Evolutionary conservation across 1,139 yeast genomes (phyloP), one percentile per base, ranked within the genome.

Genomic region (Geotrichum europaeum): DNA sequence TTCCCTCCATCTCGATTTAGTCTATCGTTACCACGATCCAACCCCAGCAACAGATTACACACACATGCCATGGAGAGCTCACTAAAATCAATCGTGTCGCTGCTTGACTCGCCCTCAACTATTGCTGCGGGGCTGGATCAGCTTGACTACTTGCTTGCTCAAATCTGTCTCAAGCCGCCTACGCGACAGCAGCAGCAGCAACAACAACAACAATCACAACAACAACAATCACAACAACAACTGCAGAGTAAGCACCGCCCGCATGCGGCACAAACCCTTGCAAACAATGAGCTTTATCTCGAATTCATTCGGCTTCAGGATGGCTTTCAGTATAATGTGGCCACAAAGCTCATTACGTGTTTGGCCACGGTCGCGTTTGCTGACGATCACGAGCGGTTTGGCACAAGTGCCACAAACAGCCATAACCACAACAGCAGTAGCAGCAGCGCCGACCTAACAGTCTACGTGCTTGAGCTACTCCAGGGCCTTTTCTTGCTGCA

Each of bases 401-500:
- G 61, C 43, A 43, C 61, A 49, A 15, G 61, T 51, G 45, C 43
- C 49, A 51, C 15, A 51, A 40, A 28, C 32, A 28, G 32, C 32
- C 32, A 28, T 9, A 28, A 28, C 32, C 5, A 28, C 32, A 28
- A 28, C 32, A 28, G 47, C 20, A n/a, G 18, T 9, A 40, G 47
- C 18, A 18, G 20, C 20, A 40, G 47, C 20, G 47, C 18, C 18
- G 49, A 49, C 36, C 53, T 66, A 36, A 62, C 69, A 7, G 59
- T 67, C 4, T 63, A 74, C 2, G 66, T 75, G 4, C 71, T 84
- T 62, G 78, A 79, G 51, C 73, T 82, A 1, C 71, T 86, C 6
- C 89, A 86, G 66, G 95, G 94, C 0, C 71, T 84, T 10, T 75
- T 87, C 28, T 73, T 87, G 58, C 63, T 87, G 9, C 95, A 87